phyloP scores from a whole-genome alignment of 2,329 filamentous ascomycete genomes.

The Fusarium sp. region DNA sequence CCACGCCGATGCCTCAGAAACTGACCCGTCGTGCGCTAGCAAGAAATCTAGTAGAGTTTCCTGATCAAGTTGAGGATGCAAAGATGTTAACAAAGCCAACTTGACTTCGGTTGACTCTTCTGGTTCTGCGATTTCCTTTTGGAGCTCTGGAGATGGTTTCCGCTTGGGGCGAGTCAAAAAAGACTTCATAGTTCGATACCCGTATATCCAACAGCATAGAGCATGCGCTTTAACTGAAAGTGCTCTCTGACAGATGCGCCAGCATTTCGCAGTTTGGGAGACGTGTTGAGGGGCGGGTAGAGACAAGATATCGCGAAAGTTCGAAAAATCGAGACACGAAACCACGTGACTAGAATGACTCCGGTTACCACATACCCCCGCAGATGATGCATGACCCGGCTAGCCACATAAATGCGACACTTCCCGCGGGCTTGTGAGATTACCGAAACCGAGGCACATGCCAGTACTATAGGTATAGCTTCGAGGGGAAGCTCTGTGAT shows the following conservation, averaged over 20 bases:
- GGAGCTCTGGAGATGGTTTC: constrained; percentile 48
- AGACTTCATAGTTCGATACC: constrained; percentile 60
- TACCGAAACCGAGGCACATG: constrained; percentile 53
- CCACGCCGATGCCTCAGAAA: constrained; percentile 69
- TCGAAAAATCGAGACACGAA: constrained; percentile 27
- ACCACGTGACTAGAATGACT: constrained; percentile 40
- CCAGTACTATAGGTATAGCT: constrained; percentile 36
- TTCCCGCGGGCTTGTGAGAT: constrained; percentile 36
- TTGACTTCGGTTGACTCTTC: constrained; percentile 91
- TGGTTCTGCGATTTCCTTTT: constrained; percentile 49
- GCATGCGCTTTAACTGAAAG: background rate
- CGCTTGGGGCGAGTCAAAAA: constrained; percentile 66
- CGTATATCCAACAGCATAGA: background rate
- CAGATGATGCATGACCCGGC: constrained; percentile 17
- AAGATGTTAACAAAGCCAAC: constrained; percentile 81
- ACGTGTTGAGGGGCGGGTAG: background rate
- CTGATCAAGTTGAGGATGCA: constrained; percentile 72
- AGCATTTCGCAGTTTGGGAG: background rate
- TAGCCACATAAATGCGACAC: constrained; percentile 28
- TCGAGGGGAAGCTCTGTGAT: constrained; percentile 4
- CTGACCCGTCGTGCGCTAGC: constrained; percentile 79
- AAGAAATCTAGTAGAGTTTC: constrained; percentile 80
- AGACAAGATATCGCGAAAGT: constrained; percentile 2
- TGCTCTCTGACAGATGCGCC: background rate
- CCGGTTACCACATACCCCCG: constrained; percentile 25